phyloP scores from a whole-genome alignment of 139 green algal genomes.

The Pedinophyceae sp. region DNA sequence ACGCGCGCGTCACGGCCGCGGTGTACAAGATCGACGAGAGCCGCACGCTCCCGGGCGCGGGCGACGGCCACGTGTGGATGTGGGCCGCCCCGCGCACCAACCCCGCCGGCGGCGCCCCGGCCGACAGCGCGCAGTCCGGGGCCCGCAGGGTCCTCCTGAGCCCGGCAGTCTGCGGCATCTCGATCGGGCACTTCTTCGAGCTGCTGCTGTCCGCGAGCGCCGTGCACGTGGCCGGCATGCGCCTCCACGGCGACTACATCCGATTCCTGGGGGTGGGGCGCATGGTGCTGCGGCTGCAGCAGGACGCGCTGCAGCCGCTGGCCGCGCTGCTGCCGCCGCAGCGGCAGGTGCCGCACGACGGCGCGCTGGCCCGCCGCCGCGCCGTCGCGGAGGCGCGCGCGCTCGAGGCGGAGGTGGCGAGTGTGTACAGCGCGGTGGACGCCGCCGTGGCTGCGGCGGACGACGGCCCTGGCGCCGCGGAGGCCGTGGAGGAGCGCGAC shows the following conservation, averaged over 20 bases:
- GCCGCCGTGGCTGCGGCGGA: no score
- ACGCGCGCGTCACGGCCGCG: constrained; percentile 39
- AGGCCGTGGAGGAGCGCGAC: no score
- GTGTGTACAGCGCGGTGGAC: no score
- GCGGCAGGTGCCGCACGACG: constrained; percentile 5
- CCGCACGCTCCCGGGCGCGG: neutral
- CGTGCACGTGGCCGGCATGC: constrained; percentile 26
- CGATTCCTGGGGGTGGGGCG: constrained; percentile 60
- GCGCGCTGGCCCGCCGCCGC: no score
- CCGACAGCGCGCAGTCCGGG: no score
- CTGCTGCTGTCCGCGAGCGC: neutral
- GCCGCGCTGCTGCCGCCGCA: constrained; percentile 28
- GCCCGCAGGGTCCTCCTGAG: neutral
- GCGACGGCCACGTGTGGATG: constrained; percentile 37
- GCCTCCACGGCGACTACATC: constrained; percentile 42
- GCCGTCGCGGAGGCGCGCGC: no score
- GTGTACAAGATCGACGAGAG: constrained; percentile 7
- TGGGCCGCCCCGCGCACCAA: no score
- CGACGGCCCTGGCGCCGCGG: no score
- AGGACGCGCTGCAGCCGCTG: constrained; percentile 30
- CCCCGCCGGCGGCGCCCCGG: no score
- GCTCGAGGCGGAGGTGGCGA: no score
- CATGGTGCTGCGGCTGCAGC: constrained; percentile 55
- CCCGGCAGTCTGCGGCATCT: neutral
- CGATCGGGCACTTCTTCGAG: neutral